A percentile compares a stretch with the other conserved stretches of the same genome.
Evolutionary conservation across 257 asterid species (phyloP).

Genomic region (Plantago elongata): DNA sequence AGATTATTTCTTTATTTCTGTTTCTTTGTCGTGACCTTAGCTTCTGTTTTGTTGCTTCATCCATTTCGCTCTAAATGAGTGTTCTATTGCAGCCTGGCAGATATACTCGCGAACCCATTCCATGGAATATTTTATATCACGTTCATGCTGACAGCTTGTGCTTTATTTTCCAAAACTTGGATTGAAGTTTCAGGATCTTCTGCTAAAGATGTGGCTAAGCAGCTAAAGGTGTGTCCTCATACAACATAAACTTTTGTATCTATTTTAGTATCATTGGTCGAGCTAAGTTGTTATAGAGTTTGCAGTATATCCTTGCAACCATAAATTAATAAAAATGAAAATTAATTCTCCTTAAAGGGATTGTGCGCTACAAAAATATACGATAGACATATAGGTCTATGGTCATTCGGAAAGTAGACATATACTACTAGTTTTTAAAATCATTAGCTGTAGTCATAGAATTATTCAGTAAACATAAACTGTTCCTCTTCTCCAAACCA

Average conservation of each 20-base stretch:
- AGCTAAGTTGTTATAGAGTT: too few relatives aligned
- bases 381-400: too few relatives aligned
- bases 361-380: too few relatives aligned
- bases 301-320: too few relatives aligned
- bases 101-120: conserved; percentile 79
- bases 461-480: too few relatives aligned
- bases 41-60: conserved; percentile 3
- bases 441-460: too few relatives aligned
- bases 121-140: conserved; percentile 78
- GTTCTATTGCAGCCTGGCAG: conserved; percentile 49
- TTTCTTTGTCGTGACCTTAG: not conserved
- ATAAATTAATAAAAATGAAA: too few relatives aligned
- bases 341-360: too few relatives aligned
- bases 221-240: conserved; percentile 56
- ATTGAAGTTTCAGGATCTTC: conserved; percentile 94
- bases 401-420: too few relatives aligned
- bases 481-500: too few relatives aligned
- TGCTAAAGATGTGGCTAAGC: conserved; percentile 86
- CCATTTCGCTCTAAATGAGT: conserved; percentile 1
- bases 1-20: conserved; percentile 1
- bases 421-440: too few relatives aligned
- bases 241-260: not conserved
- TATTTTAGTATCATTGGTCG: not conserved
- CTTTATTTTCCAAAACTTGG: conserved; percentile 85
- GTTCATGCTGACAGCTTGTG: conserved; percentile 89